Base-by-base conservation (phyloP, 2,329 filamentous ascomycete genomes). In the Taxawa tesnikishii region DNA sequence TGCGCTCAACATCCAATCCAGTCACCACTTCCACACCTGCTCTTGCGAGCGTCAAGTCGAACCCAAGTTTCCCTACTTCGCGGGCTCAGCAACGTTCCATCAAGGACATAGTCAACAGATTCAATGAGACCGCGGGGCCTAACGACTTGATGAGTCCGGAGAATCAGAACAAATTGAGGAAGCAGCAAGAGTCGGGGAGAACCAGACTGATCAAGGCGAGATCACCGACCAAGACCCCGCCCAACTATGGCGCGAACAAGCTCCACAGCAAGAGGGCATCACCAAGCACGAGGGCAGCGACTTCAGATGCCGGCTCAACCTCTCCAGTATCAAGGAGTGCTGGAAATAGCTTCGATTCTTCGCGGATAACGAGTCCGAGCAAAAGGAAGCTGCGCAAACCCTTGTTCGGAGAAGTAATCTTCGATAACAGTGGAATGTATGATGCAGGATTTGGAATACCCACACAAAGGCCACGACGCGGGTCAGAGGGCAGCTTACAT, bases 31-130 rank as follows among this genome's bases (percentile, higher is more conserved):
- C 29, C 10, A 26, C 16, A 6, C 14, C 24, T 17, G 27, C 38
- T 6, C 37, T 48, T 23, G 43, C 34, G 41, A 46, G 36, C 33
- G 40, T 34, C 17, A 44, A 41, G 28, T 51, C 49, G 18, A 44
- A 42, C 18, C 47, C 49, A 12, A 46, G 46, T 9, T 40, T 49
- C 15, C 44, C 49, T 11, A 47, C 49, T 17, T 26, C 38, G 17
- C 50, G 51, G 46, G 57, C 43, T 41, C 56, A 59, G 42, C 68
- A 79, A 43, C 66, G 75, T n/a, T 87, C 79, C 38, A 80, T 90
- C 44, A 83, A 79, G 57, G 82, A 90, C 49, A 64, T 90, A 40
- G 76, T 82, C 47, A 83, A 78, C 55, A 76, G 72, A 33, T 90
- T 88, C 58, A 81, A 88, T 54, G 73, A 77, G 48, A 37, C 40